phyloP scores from a whole-genome alignment of 306 rosid species.

The Corylus heterophylla region DNA sequence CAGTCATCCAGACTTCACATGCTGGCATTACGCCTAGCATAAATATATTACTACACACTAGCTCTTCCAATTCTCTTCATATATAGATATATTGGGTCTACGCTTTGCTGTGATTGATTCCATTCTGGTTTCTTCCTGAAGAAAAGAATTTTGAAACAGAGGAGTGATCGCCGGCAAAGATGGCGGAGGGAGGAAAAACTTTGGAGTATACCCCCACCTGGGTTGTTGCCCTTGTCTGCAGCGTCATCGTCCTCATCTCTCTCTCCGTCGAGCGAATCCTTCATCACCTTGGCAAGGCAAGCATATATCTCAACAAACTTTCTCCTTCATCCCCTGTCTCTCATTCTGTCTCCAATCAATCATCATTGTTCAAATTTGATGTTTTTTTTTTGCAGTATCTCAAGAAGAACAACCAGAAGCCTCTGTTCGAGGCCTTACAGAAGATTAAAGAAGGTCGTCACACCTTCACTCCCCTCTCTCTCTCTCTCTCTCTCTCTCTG shows the following conservation, averaged over 20 bases:
- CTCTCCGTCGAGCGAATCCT: constrained; percentile 28
- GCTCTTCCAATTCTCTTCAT: too few relatives aligned
- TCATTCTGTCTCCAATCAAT: too few relatives aligned
- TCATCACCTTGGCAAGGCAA: constrained; percentile 37
- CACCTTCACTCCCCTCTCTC: neutral
- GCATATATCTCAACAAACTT: neutral
- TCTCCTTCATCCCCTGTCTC: neutral
- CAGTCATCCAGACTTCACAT: too few relatives aligned
- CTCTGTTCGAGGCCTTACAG: constrained; percentile 36
- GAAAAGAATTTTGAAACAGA: too few relatives aligned
- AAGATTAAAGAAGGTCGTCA: constrained; percentile 43
- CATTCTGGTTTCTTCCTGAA: too few relatives aligned
- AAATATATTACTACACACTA: too few relatives aligned
- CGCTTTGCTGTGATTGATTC: too few relatives aligned
- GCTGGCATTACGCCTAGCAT: too few relatives aligned
- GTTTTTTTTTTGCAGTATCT: constrained; percentile 25
- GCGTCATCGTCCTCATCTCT: constrained; percentile 35
- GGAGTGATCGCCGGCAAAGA: neutral
- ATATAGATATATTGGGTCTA: too few relatives aligned
- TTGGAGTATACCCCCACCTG: constrained; percentile 43
- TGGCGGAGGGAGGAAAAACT: constrained; percentile 34
- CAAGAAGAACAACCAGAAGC: constrained; percentile 38
- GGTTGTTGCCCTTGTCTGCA: constrained; percentile 40
- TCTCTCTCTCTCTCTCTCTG: too few relatives aligned
- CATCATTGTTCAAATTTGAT: neutral